These are phyloP conservation scores for Leishmania major DNA, from an alignment of 208 protist genomes.

Conservation along the genomic window DNA sequence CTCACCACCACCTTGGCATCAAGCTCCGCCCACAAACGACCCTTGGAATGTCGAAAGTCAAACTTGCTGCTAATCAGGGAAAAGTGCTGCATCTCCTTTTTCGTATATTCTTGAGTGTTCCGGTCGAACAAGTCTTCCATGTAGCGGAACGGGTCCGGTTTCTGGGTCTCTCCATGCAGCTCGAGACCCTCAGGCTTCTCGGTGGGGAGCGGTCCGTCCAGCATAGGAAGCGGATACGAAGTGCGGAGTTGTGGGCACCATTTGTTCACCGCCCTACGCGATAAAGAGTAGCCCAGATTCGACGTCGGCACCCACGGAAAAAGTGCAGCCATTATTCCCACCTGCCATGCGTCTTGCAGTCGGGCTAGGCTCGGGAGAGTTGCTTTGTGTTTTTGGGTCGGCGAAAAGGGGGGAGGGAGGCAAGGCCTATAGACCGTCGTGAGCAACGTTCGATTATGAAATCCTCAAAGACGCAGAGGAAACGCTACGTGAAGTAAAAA, in stretches of 20 bases:
- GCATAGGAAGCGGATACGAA: constrained; percentile 64
- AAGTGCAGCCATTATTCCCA: constrained; percentile 62
- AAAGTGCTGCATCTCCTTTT: constrained; percentile 76
- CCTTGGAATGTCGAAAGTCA: constrained; percentile 87
- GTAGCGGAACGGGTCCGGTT: constrained; percentile 82
- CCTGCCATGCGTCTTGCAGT: not conserved
- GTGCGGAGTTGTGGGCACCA: constrained; percentile 73
- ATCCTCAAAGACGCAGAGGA: not conserved
- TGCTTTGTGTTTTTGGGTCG: not conserved
- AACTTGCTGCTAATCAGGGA: constrained; percentile 73
- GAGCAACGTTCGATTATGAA: not conserved
- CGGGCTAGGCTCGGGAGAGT: not conserved
- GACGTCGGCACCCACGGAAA: constrained; percentile 87
- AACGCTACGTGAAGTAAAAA: too few relatives aligned
- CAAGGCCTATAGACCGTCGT: not conserved
- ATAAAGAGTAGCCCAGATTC: constrained; percentile 54
- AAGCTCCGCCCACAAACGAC: constrained; percentile 82
- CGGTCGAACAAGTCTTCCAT: constrained; percentile 90
- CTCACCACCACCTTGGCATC: constrained; percentile 87
- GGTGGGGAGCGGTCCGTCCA: constrained; percentile 83
- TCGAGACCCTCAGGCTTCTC: constrained; percentile 48
- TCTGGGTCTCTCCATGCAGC: constrained; percentile 59
- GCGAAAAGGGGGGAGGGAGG: not conserved
- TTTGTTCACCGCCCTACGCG: constrained; percentile 62
- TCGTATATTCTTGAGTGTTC: constrained; percentile 71